Evolutionary conservation across 495 filamentous ascomycete genomes (phyloP).

Genomic region (Recurvomyces mirabilis): DNA sequence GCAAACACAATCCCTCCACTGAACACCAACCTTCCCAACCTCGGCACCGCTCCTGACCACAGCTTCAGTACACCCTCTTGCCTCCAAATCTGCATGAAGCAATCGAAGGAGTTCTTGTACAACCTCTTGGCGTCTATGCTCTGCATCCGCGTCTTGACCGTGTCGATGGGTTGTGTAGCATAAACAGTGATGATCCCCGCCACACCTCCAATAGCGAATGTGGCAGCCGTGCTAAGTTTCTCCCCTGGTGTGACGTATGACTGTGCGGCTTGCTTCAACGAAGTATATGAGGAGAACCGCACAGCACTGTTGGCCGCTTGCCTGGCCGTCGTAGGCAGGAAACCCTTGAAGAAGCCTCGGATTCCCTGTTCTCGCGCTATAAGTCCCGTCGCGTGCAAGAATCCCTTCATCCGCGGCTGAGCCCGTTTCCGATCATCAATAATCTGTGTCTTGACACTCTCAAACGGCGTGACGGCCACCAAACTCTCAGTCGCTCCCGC

Average conservation of each 20-base stretch:
- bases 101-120: slow-evolving; percentile 84
- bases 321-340: slow-evolving; percentile 85
- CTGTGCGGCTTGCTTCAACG: slow-evolving; percentile 80
- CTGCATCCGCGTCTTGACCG: slow-evolving; percentile 96
- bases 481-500: slow-evolving; percentile 90
- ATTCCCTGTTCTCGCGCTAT: slow-evolving; percentile 81
- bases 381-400: slow-evolving; percentile 77
- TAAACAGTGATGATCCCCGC: slow-evolving; percentile 92
- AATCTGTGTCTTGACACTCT: slow-evolving; percentile 79
- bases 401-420: slow-evolving; percentile 80
- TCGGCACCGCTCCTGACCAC: slow-evolving; percentile 85
- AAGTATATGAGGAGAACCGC: slow-evolving; percentile 82
- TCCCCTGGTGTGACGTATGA: slow-evolving; percentile 88
- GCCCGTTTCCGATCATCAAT: slow-evolving; percentile 90
- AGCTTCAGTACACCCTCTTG: slow-evolving; percentile 85
- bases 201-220: slow-evolving; percentile 81
- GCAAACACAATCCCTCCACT: slow-evolving; percentile 97
- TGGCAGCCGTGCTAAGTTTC: slow-evolving; percentile 79
- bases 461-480: slow-evolving; percentile 89
- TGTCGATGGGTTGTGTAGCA: slow-evolving; percentile 81
- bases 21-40: slow-evolving; percentile 67
- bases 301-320: slow-evolving; percentile 91
- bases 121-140: slow-evolving; percentile 72
- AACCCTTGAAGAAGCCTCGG: slow-evolving; percentile 90
- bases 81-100: slow-evolving; percentile 70